Evolutionary conservation across 495 filamentous ascomycete species (phyloP).

Genomic region (Chaetomium fimeti): DNA sequence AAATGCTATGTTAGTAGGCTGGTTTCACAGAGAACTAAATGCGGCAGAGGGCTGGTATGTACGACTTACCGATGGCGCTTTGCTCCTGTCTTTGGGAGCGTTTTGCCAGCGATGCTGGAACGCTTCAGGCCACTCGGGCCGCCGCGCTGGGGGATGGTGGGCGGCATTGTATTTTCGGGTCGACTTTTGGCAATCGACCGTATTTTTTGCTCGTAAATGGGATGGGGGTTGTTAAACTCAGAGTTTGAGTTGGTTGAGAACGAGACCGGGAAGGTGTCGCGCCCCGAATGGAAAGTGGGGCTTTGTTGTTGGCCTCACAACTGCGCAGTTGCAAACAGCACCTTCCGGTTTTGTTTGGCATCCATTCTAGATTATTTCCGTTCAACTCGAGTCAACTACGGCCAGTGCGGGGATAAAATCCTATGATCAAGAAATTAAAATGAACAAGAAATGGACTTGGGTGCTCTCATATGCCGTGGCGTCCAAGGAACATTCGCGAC

Average conservation of each 20-base stretch:
- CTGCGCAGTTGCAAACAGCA: neutral
- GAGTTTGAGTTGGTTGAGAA: neutral
- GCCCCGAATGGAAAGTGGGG: slow-evolving; percentile 1
- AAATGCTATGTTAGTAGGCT: neutral
- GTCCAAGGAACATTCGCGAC: neutral
- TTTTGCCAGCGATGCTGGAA: slow-evolving; percentile 23
- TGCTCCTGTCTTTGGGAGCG: slow-evolving; percentile 18
- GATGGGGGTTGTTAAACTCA: neutral
- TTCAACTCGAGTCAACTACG: too few relatives aligned
- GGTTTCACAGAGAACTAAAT: neutral
- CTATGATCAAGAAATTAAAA: too few relatives aligned
- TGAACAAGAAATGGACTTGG: too few relatives aligned
- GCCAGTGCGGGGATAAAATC: too few relatives aligned
- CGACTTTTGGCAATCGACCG: neutral
- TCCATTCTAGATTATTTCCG: too few relatives aligned
- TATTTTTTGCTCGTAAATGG: neutral
- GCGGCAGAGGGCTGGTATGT: neutral
- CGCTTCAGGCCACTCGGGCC: slow-evolving; percentile 25
- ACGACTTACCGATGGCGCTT: slow-evolving; percentile 36
- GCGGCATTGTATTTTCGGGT: slow-evolving; percentile 22
- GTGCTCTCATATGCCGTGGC: neutral
- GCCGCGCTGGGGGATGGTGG: slow-evolving; percentile 27
- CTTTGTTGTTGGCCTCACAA: neutral
- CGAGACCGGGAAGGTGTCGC: neutral
- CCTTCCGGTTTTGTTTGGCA: neutral